Percentiles rank a stretch among this genome's conserved stretches.
phyloP scores from a whole-genome alignment of 192 early-diverging fungal genomes.

The Jimgerdemannia flammicorona region DNA sequence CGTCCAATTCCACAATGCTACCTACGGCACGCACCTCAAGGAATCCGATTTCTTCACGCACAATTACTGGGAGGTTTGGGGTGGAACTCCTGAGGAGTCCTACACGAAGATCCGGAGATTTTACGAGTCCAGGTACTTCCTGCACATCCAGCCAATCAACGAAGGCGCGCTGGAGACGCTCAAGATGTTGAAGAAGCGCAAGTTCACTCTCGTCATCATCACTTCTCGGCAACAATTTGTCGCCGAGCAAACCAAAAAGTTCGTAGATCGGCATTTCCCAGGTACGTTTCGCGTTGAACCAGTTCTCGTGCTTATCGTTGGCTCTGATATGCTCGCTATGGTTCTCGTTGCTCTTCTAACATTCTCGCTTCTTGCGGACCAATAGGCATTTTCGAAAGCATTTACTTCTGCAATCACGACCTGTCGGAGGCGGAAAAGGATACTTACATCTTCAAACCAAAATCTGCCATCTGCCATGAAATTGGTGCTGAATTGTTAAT shows the following conservation, averaged over 20 bases:
- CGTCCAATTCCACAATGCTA: conserved; percentile 51
- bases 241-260: conserved; percentile 50
- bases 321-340: too few species aligned
- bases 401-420: conserved; percentile 57
- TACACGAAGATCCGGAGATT: conserved; percentile 52
- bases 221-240: conserved; percentile 58
- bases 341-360: too few species aligned
- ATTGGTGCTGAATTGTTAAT: conserved; percentile 54
- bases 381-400: conserved; percentile 52
- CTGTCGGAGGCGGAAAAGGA: conserved; percentile 47
- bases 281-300: conserved; percentile 20
- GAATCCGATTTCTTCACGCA: conserved; percentile 45
- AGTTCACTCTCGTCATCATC: conserved; percentile 51
- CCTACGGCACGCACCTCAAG: conserved; percentile 40
- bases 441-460: conserved; percentile 49
- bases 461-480: conserved; percentile 51
- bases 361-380: not conserved
- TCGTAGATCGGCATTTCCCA: conserved; percentile 52
- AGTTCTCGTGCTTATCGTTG: too few species aligned
- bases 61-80: conserved; percentile 52
- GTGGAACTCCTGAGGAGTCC: conserved; percentile 47
- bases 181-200: conserved; percentile 47
- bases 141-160: conserved; percentile 46
- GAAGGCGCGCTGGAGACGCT: conserved; percentile 49
- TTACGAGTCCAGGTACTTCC: conserved; percentile 49